phyloP scores from a whole-genome alignment of 192 early-diverging fungal genomes.

The Coemansia brasiliensis region DNA sequence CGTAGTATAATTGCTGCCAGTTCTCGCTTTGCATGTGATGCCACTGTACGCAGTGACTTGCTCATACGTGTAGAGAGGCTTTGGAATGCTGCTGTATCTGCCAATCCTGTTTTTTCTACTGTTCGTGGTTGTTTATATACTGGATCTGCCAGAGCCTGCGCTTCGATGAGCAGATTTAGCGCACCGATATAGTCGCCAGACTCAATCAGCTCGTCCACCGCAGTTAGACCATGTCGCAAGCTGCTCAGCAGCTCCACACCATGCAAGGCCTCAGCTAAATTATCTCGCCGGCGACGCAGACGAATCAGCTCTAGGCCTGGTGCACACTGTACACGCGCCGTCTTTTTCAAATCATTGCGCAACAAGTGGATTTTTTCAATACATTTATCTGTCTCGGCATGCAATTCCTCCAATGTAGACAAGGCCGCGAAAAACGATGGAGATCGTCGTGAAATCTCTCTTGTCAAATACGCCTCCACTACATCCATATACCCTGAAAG shows the following conservation, averaged over 20 bases:
- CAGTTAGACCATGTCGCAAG: constrained; percentile 75
- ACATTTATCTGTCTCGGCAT: constrained; percentile 88
- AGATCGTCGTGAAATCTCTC: constrained; percentile 92
- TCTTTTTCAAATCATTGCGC: constrained; percentile 63
- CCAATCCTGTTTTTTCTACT: not conserved
- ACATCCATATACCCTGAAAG: constrained; percentile 89
- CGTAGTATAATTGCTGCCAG: constrained; percentile 46
- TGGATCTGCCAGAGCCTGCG: constrained; percentile 57
- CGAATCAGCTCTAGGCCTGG: constrained; percentile 84
- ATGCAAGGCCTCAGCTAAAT: constrained; percentile 67
- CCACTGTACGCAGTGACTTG: constrained; percentile 14
- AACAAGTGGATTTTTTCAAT: constrained; percentile 84
- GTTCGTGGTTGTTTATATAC: constrained; percentile 3
- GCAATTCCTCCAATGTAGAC: constrained; percentile 87
- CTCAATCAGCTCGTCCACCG: constrained; percentile 77
- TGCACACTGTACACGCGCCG: constrained; percentile 65
- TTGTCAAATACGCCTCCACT: constrained; percentile 90
- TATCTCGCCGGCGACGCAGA: constrained; percentile 70
- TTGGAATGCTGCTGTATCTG: constrained; percentile 32
- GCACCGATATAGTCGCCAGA: constrained; percentile 88
- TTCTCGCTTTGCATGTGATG: constrained; percentile 40
- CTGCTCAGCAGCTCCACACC: constrained; percentile 73
- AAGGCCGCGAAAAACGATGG: constrained; percentile 95
- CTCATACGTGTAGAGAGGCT: constrained; percentile 29
- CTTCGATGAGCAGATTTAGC: constrained; percentile 84